Evolutionary conservation across 305 asterid species (phyloP).

Genomic region (Solanum hybrid): DNA sequence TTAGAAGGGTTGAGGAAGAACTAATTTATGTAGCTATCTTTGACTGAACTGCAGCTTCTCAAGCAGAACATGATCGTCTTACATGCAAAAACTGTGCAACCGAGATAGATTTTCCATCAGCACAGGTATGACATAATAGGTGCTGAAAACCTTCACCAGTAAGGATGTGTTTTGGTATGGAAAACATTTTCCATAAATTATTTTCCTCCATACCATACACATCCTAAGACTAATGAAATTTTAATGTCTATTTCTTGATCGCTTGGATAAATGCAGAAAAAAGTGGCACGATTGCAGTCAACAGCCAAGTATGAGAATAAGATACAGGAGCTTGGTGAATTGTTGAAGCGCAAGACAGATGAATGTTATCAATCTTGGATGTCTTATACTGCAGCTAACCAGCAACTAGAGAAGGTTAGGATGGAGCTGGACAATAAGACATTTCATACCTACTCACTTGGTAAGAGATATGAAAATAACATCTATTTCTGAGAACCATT

Average conservation of each 20-base stretch:
- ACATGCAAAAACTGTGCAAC: conserved; percentile 64
- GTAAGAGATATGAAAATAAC: conserved; percentile 27
- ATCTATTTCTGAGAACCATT: background rate
- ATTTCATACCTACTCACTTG: conserved; percentile 63
- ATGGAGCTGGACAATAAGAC: conserved; percentile 90
- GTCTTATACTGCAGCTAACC: conserved; percentile 77
- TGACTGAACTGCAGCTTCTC: conserved; percentile 34
- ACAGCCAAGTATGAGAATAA: conserved; percentile 69
- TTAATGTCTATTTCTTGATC: background rate
- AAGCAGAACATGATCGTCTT: conserved; percentile 26
- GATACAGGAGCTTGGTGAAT: conserved; percentile 62
- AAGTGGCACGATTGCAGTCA: conserved; percentile 35
- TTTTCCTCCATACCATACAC: background rate
- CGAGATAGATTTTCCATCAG: conserved; percentile 56
- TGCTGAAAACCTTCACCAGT: background rate
- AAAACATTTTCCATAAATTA: background rate
- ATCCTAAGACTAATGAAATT: background rate
- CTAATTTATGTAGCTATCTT: conserved; percentile 1
- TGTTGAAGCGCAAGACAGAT: conserved; percentile 66
- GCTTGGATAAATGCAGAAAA: conserved; percentile 42
- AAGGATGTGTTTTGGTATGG: background rate
- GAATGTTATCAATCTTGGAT: conserved; percentile 98
- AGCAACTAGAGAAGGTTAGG: conserved; percentile 70
- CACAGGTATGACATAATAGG: conserved; percentile 50
- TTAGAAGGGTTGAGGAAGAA: background rate